phyloP scores from a whole-genome alignment of 768 basidiomycete genomes.

The Termitomyces sp. region DNA sequence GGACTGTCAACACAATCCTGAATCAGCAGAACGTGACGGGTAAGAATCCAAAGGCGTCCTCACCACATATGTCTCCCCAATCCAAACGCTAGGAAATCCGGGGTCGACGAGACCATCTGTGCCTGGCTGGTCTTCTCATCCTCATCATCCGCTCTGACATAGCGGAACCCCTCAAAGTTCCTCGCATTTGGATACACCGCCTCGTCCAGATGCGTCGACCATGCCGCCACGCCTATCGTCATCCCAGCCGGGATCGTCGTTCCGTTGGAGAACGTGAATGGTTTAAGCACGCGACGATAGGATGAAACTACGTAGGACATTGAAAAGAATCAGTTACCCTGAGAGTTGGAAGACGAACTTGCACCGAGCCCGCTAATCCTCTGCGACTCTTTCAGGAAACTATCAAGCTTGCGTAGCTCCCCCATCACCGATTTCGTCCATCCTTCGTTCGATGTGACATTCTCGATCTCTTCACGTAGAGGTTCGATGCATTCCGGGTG shows the following conservation, averaged over 20 bases:
- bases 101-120: constrained; percentile 25
- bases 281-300: constrained; percentile 14
- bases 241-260: constrained; percentile 21
- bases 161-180: constrained; percentile 40
- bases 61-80: constrained; percentile 23
- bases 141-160: constrained; percentile 20
- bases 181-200: constrained; percentile 22
- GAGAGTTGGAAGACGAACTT: constrained; percentile 16
- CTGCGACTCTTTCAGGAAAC: constrained; percentile 38
- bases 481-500: constrained; percentile 26
- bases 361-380: constrained; percentile 23
- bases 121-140: constrained; percentile 25
- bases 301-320: constrained; percentile 14
- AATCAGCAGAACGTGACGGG: neutral
- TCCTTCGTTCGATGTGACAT: constrained; percentile 29
- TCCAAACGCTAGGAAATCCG: constrained; percentile 30
- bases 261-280: constrained; percentile 23
- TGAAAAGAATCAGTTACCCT: neutral
- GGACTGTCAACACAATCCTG: constrained; percentile 22
- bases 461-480: constrained; percentile 41
- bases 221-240: constrained; percentile 8
- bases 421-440: constrained; percentile 31
- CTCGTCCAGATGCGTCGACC: constrained; percentile 6
- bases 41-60: neutral
- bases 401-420: constrained; percentile 39